Evolutionary conservation across 352 stramenopile species (phyloP).

Genomic region (Thraustotheca clavata): DNA sequence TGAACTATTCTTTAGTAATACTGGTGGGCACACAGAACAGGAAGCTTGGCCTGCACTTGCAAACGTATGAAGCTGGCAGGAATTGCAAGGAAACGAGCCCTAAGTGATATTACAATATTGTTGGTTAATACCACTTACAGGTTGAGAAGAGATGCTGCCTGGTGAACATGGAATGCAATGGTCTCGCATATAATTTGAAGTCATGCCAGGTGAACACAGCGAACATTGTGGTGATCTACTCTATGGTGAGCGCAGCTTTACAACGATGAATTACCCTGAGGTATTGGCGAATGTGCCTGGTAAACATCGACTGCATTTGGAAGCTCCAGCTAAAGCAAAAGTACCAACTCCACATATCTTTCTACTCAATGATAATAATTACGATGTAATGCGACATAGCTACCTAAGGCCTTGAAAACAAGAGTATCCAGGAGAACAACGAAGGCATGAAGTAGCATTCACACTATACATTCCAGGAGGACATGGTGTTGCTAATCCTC

Average conservation of each 20-base stretch:
- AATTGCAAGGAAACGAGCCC: conserved; percentile 6
- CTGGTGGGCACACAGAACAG: background rate
- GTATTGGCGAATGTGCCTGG: conserved; percentile 15
- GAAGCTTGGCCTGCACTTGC: background rate
- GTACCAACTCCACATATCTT: background rate
- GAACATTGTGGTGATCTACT: background rate
- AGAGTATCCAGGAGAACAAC: conserved; percentile 1
- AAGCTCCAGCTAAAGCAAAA: background rate
- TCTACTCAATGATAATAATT: background rate
- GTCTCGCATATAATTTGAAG: conserved; percentile 15
- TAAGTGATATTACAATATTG: background rate
- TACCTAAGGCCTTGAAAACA: conserved; percentile 17
- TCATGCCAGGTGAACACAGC: conserved; percentile 1
- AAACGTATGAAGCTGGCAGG: background rate
- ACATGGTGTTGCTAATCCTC: conserved; percentile 10
- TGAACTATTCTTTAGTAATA: background rate
- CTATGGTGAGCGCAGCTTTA: background rate
- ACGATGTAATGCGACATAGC: background rate
- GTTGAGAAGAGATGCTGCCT: background rate
- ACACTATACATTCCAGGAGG: conserved; percentile 10
- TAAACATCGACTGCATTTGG: background rate
- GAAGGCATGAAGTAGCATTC: background rate
- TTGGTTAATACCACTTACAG: background rate
- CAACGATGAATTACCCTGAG: background rate
- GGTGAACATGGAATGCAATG: conserved; percentile 16